Evolutionary conservation across 1,284 basidiomycete species (phyloP), one percentile per base, ranked within the genome.

Genomic region (Stereum hirsutum): DNA sequence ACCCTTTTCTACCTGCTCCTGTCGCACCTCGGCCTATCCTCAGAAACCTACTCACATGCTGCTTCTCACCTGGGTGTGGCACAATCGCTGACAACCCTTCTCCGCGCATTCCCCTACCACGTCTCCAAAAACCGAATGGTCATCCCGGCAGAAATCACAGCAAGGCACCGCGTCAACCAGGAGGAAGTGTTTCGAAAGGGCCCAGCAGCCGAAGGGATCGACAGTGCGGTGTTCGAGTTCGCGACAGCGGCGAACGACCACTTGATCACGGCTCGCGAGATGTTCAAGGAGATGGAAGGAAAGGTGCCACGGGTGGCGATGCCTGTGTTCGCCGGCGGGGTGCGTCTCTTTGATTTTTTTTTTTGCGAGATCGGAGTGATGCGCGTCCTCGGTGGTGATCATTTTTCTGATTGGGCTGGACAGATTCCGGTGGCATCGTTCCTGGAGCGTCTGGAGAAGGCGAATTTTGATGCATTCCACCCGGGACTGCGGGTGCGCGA

Each of bases 241-340:
- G 93, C 93, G 14, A 89, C 86, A 8, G 64, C 88, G 15, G 93
- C 91, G 31, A 92, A 95, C 65, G 91, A 95, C 64, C 86, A 97
- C 62, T 61, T 97, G 49, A 71, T 84, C 52, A 92, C 90, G 2
- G 89, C 91, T 2, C 74, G 89, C 34, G 75, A 79, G 43, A 81
- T 86, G 72, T 74, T 94, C 56, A 75, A 78, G 52, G 70, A 77
- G 39, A 72, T 68, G 47, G 74, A 65, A 26, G 76, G 75, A 21
- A 77, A 68, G 53, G 74, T 89, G 37, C 87, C 87, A 11, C 52
- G 48, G 23, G 65, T 63, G 42, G 87, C 77, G 21, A 75, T 89
- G 70, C 84, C 88, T 3, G 70, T 92, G 21, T 90, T 96, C 62
- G 64, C 91, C 25, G 66, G 77, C 46, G 87, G 79, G 51, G 90